phyloP scores from a whole-genome alignment of 768 basidiomycete species.

The Mycena haematopus region DNA sequence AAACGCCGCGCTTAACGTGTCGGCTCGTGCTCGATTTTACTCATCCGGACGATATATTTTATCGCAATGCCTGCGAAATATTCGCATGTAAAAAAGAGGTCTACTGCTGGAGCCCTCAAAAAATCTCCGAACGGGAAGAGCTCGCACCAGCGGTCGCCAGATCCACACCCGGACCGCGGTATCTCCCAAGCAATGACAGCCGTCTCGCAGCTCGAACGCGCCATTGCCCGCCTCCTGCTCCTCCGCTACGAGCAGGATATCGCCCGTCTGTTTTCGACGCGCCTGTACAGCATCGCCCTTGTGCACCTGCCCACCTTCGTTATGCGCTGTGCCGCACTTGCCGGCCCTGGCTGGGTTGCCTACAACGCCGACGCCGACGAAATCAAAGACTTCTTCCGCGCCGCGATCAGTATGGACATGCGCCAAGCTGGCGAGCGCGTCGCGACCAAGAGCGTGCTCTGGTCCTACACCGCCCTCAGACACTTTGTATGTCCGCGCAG shows the following conservation, averaged over 20 bases:
- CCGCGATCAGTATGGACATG: slow-evolving; percentile 76
- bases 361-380: slow-evolving; percentile 71
- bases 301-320: slow-evolving; percentile 72
- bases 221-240: slow-evolving; percentile 71
- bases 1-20: slow-evolving; percentile 17
- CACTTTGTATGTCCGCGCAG: slow-evolving; percentile 56
- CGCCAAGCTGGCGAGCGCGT: slow-evolving; percentile 80
- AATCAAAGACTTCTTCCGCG: slow-evolving; percentile 76
- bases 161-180: slow-evolving; percentile 59
- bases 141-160: slow-evolving; percentile 42
- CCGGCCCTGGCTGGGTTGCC: slow-evolving; percentile 73
- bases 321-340: slow-evolving; percentile 65
- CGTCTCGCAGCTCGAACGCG: slow-evolving; percentile 70
- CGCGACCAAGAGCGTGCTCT: slow-evolving; percentile 79
- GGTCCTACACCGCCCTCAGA: slow-evolving; percentile 79
- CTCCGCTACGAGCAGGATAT: slow-evolving; percentile 79
- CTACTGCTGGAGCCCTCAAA: slow-evolving; percentile 54
- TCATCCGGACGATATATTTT: not conserved
- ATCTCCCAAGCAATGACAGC: slow-evolving; percentile 63
- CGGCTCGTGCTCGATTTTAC: not conserved
- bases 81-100: slow-evolving; percentile 75
- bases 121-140: slow-evolving; percentile 39
- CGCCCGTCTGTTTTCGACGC: slow-evolving; percentile 74
- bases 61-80: slow-evolving; percentile 70
- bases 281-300: slow-evolving; percentile 67